phyloP scores from a whole-genome alignment of 2,329 filamentous ascomycete species.

The Fusarium annulatum region DNA sequence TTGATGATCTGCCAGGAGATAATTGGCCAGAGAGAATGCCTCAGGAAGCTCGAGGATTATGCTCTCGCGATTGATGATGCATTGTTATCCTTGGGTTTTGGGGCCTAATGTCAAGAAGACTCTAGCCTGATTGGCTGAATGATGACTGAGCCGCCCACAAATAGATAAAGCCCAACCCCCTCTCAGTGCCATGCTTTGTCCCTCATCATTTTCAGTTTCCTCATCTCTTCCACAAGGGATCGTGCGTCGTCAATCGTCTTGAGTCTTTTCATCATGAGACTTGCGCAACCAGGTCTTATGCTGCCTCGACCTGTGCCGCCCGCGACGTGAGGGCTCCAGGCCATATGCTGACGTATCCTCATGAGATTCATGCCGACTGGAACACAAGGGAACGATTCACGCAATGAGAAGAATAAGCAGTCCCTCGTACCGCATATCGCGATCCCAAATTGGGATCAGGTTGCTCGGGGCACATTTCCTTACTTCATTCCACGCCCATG shows the following conservation, averaged over 20 bases:
- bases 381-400: neutral
- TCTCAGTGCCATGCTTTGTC: conserved; percentile 18
- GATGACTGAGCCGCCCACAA: conserved; percentile 6
- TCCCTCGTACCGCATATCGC: neutral
- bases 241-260: neutral
- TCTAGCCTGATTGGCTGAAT: conserved; percentile 20
- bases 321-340: neutral
- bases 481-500: neutral
- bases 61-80: neutral
- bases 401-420: neutral
- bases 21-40: neutral
- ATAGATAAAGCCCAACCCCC: conserved; percentile 28
- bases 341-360: neutral
- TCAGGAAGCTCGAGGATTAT: conserved; percentile 5
- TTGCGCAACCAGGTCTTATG: neutral
- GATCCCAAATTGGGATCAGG: neutral
- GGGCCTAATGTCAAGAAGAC: neutral
- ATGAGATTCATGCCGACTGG: neutral
- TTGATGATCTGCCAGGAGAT: neutral
- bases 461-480: neutral
- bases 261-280: neutral
- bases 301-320: neutral
- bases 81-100: neutral
- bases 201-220: conserved; percentile 9
- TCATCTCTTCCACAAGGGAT: neutral